These are phyloP conservation scores for Lactarius pseudohatsudake DNA, from an alignment of 768 basidiomycete species.

Conservation along the genomic window DNA sequence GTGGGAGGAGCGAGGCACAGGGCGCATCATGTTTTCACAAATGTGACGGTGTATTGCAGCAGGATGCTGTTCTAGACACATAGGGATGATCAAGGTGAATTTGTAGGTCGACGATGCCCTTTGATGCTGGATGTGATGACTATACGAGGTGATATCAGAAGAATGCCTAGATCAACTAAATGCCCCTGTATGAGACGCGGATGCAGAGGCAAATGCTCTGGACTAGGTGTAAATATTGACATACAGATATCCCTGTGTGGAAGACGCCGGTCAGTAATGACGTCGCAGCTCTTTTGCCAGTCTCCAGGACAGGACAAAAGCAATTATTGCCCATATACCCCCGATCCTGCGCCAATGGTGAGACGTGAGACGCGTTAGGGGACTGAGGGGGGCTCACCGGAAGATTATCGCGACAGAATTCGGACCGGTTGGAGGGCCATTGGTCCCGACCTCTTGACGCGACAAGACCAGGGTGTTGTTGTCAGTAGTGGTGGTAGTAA, in stretches of 20 bases:
- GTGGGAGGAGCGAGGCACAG: conserved; percentile 21
- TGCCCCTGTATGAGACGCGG: conserved; percentile 11
- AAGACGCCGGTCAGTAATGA: conserved; percentile 11
- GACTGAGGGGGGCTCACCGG: conserved; percentile 32
- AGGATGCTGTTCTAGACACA: conserved; percentile 3
- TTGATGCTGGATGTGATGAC: background rate
- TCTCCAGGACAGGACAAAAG: conserved; percentile 31
- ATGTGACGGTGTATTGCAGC: conserved; percentile 3
- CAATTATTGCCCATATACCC: conserved; percentile 31
- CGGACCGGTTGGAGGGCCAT: conserved; percentile 31
- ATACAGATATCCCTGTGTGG: background rate
- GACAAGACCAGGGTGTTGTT: background rate
- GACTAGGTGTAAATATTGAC: background rate
- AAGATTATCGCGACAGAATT: conserved; percentile 46
- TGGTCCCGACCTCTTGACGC: conserved; percentile 27
- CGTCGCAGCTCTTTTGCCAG: conserved; percentile 30
- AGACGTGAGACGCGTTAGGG: background rate
- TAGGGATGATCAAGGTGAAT: conserved; percentile 15
- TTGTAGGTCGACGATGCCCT: background rate
- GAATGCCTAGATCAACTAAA: background rate
- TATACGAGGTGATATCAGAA: conserved; percentile 7
- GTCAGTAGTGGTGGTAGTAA: background rate
- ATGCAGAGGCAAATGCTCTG: background rate
- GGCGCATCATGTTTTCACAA: background rate
- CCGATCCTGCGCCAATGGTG: conserved; percentile 27